Evolutionary conservation across 306 rosid genomes (phyloP), one percentile per base, ranked within the genome.

Genomic region (Cyclanthera cordifolia): DNA sequence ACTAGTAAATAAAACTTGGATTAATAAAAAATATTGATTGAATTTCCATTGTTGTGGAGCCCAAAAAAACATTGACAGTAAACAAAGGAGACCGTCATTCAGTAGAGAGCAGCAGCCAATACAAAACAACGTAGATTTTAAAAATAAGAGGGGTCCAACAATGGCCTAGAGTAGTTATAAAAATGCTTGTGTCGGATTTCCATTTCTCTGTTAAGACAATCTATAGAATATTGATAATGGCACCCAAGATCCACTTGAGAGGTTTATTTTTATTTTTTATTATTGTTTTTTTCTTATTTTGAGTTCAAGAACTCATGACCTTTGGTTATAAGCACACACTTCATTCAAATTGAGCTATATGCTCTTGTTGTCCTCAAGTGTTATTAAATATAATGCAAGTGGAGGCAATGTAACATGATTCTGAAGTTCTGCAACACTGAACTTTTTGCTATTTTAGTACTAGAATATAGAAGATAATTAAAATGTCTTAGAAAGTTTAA

Each of bases 351-450:
- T n/a, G n/a, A n/a, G n/a, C n/a, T n/a, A n/a, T n/a, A n/a, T n/a
- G n/a, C n/a, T n/a, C n/a, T n/a, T n/a, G n/a, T n/a, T n/a, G n/a
- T n/a, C n/a, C n/a, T n/a, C n/a, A n/a, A n/a, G n/a, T n/a, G n/a
- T n/a, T n/a, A n/a, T n/a, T 1, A 3, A n/a, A 50, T n/a, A 17
- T 1, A 17, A 52, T 19, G 25, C 55, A 30, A 58, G 17, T 59
- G 66, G 14, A 58, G 66, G 66, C 46, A 59, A 13, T 59, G 24
- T 59, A 32, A n/a, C 66, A 59, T 4, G 46, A n/a, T 59, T n/a
- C 24, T 59, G 66, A 59, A 55, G n/a, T n/a, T 34, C 15, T 59
- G 43, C 17, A 8, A 39, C 50, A 19, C 27, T 11, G 48, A 61
- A 61, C 28, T 17, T 37, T 12, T 9, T 39, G 50, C 8, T 39